phyloP scores from a whole-genome alignment of 306 rosid species.

The Citrullus colocynthis region DNA sequence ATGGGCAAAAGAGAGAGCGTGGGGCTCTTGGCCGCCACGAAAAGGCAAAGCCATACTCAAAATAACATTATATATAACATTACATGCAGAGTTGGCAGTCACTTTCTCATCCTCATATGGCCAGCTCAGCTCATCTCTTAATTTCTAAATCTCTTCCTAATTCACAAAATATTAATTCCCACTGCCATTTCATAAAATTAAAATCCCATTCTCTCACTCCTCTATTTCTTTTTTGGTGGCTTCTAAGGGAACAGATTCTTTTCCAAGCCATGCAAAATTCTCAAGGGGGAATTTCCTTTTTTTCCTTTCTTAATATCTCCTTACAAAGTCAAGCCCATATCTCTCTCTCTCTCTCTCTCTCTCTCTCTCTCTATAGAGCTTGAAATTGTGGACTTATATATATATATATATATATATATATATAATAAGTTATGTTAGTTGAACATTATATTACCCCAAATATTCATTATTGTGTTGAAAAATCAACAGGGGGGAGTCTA shows the following conservation, averaged over 20 bases:
- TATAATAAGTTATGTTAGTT: not conserved
- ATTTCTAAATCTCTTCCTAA: too few relatives aligned
- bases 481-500: too few relatives aligned
- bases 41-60: too few relatives aligned
- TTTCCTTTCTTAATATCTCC: not conserved
- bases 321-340: not conserved
- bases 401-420: not conserved
- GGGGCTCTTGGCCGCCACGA: too few relatives aligned
- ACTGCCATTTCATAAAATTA: too few relatives aligned
- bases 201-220: too few relatives aligned
- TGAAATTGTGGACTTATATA: not conserved
- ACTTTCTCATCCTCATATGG: not conserved
- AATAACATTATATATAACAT: too few relatives aligned
- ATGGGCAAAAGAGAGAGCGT: not conserved
- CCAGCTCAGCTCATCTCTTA: not conserved
- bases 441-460: not conserved
- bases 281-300: not conserved
- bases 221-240: not conserved
- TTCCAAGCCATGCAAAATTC: conserved; percentile 5
- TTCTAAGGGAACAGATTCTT: not conserved
- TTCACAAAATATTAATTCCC: too few relatives aligned
- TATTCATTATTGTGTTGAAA: too few relatives aligned
- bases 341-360: not conserved
- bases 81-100: not conserved
- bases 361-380: not conserved